Evolutionary conservation across 148 eudicot genomes (phyloP).

Genomic region (Diospyros kaki): DNA sequence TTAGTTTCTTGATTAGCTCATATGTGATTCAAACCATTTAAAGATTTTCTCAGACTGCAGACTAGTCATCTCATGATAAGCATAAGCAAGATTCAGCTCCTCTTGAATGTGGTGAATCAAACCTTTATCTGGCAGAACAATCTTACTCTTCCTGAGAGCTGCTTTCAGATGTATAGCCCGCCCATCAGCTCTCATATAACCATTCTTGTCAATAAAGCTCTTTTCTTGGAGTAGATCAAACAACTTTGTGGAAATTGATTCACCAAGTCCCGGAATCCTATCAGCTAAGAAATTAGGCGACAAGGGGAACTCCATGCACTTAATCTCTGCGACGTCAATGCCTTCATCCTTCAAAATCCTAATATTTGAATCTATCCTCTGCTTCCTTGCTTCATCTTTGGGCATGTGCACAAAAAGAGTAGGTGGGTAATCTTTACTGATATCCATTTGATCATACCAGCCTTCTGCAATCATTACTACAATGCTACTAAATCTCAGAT

Average conservation of each 20-base stretch:
- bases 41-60: slow-evolving; percentile 64
- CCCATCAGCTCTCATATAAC: slow-evolving; percentile 83
- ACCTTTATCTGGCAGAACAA: slow-evolving; percentile 34
- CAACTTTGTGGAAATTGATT: slow-evolving; percentile 38
- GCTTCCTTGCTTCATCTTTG: slow-evolving; percentile 57
- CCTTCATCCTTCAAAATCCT: slow-evolving; percentile 47
- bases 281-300: slow-evolving; percentile 54
- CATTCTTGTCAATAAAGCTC: slow-evolving; percentile 52
- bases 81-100: slow-evolving; percentile 90
- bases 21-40: slow-evolving; percentile 68
- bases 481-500: slow-evolving; percentile 57
- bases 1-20: slow-evolving; percentile 23
- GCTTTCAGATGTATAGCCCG: slow-evolving; percentile 56
- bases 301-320: slow-evolving; percentile 69
- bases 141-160: slow-evolving; percentile 46
- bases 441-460: slow-evolving; percentile 51
- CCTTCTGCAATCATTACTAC: slow-evolving; percentile 86
- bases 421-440: slow-evolving; percentile 63
- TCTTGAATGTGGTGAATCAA: slow-evolving; percentile 60
- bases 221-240: slow-evolving; percentile 45
- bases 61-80: slow-evolving; percentile 94
- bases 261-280: slow-evolving; percentile 50
- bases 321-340: slow-evolving; percentile 51
- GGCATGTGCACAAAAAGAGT: slow-evolving; percentile 96
- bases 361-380: slow-evolving; percentile 36